Evolutionary conservation across 768 basidiomycete genomes (phyloP), one percentile per base, ranked within the genome.

Genomic region (Plicaturopsis crispa): DNA sequence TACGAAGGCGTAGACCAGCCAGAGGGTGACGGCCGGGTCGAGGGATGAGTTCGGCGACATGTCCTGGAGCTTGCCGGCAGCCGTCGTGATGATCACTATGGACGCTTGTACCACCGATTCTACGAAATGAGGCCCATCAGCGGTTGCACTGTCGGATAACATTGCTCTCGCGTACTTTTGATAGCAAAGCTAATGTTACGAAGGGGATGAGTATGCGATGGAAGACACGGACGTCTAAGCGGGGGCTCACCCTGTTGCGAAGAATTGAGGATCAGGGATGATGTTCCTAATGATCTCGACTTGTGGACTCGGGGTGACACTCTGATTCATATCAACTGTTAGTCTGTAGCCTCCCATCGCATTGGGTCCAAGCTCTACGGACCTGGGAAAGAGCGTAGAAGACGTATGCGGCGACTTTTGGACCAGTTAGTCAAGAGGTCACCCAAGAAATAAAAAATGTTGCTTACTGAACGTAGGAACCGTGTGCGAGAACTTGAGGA

Each of bases 351-450:
- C n/a, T n/a, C 17, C 17, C 13, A 34, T 13, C 10, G 13, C 7
- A 13, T 19, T 5, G 22, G 22, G 32, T 14, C 20, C 13, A 10
- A 32, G 10, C 18, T 16, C 28, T 23, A 41, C 51, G 5, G 41
- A 59, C 64, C 55, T 65, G 61, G 11, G 66, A 56, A 19, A 66
- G 38, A 4, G 66, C 63, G 41, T 66, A 67, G 46, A 67, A 63
- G 14, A 66, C 55, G 45, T 67, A 66, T 26, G 65, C 62, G 12
- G 61, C 61, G 31, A 67, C 63, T 65, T 24, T 13, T 19, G n/a
- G n/a, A n/a, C n/a, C n/a, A n/a, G n/a, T n/a, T n/a, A n/a, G 17
- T 28, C 12, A 17, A 7, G n/a, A 16, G 16, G 19, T 39, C 17
- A 34, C 12, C 5, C 38, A 17, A 17, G 19, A 24, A 5, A 21